A percentile compares a stretch with the other conserved stretches of the same genome.
These are phyloP conservation scores for Dissophora ornata DNA, from an alignment of 192 early-diverging fungal genomes.

Conservation along the genomic window DNA sequence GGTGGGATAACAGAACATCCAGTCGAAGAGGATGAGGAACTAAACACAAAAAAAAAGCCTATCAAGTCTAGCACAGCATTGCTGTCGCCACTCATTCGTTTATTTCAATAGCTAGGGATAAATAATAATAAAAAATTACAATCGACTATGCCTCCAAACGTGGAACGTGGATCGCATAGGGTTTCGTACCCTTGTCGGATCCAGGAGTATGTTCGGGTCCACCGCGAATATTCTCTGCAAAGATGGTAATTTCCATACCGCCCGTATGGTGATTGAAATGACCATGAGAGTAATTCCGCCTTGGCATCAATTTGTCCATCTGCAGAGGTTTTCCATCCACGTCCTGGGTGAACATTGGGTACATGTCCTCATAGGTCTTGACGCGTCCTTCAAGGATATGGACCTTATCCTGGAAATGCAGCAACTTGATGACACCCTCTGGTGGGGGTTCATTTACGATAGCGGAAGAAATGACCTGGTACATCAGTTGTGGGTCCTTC, in stretches of 20 bases:
- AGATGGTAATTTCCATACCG: slow-evolving; percentile 36
- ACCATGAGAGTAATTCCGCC: slow-evolving; percentile 54
- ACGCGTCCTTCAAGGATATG: slow-evolving; percentile 44
- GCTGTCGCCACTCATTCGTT: no score
- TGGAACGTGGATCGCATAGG: slow-evolving; percentile 39
- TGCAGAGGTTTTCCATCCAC: slow-evolving; percentile 53
- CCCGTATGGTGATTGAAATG: slow-evolving; percentile 35
- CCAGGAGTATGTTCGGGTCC: slow-evolving; percentile 47
- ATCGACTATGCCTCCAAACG: slow-evolving; percentile 26
- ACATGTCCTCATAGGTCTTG: slow-evolving; percentile 61
- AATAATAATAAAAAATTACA: not conserved
- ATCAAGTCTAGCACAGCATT: no score
- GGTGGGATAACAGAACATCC: no score
- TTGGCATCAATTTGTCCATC: slow-evolving; percentile 47
- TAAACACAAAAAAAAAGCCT: slow-evolving; percentile 1
- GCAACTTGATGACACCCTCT: slow-evolving; percentile 34
- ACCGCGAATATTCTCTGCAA: slow-evolving; percentile 49
- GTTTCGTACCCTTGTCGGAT: slow-evolving; percentile 36
- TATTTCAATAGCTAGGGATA: no score
- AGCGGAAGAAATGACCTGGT: slow-evolving; percentile 83
- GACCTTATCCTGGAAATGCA: slow-evolving; percentile 54
- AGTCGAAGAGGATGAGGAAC: no score
- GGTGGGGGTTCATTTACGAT: slow-evolving; percentile 74
- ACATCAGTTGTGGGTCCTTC: slow-evolving; percentile 79
- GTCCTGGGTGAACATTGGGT: slow-evolving; percentile 57